A percentile compares a stretch with the other conserved stretches of the same genome.
Conservation (phyloP, 2,329 filamentous ascomycete species). For the Peltaster fructicola region DNA sequence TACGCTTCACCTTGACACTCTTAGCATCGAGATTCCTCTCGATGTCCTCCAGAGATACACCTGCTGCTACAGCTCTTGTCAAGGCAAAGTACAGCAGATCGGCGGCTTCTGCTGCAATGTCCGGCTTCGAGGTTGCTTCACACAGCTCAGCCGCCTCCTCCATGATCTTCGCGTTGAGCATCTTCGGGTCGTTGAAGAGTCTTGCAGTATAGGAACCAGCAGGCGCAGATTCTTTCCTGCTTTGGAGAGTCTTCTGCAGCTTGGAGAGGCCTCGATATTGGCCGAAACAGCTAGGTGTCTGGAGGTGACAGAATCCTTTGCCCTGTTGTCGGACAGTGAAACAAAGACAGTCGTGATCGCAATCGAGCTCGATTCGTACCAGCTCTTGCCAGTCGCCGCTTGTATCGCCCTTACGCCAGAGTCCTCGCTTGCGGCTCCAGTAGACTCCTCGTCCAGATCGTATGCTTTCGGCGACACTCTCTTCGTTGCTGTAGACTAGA, state of each 20-base stretch:
- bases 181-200: slow-evolving; percentile 78
- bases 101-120: slow-evolving; percentile 85
- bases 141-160: slow-evolving; percentile 95
- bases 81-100: slow-evolving; percentile 93
- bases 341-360: slow-evolving; percentile 79
- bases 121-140: slow-evolving; percentile 61
- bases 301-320: slow-evolving; percentile 78
- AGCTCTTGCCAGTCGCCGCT: slow-evolving; percentile 90
- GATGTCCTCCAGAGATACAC: slow-evolving; percentile 73
- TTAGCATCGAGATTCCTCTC: slow-evolving; percentile 87
- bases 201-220: slow-evolving; percentile 84
- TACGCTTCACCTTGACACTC: slow-evolving; percentile 84
- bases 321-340: slow-evolving; percentile 85
- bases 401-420: slow-evolving; percentile 93
- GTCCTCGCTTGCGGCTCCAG: slow-evolving; percentile 81
- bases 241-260: slow-evolving; percentile 71
- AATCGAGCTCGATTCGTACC: slow-evolving; percentile 70
- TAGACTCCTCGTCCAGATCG: slow-evolving; percentile 74
- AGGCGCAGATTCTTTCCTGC: slow-evolving; percentile 67
- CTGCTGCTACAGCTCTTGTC: slow-evolving; percentile 70
- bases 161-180: slow-evolving; percentile 90
- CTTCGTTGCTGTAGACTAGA: slow-evolving; percentile 82
- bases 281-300: slow-evolving; percentile 85
- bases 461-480: slow-evolving; percentile 75
- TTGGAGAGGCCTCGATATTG: slow-evolving; percentile 63